These are phyloP conservation scores for Monilinia laxa DNA, from an alignment of 2,329 filamentous ascomycete species.

Conservation along the genomic window DNA sequence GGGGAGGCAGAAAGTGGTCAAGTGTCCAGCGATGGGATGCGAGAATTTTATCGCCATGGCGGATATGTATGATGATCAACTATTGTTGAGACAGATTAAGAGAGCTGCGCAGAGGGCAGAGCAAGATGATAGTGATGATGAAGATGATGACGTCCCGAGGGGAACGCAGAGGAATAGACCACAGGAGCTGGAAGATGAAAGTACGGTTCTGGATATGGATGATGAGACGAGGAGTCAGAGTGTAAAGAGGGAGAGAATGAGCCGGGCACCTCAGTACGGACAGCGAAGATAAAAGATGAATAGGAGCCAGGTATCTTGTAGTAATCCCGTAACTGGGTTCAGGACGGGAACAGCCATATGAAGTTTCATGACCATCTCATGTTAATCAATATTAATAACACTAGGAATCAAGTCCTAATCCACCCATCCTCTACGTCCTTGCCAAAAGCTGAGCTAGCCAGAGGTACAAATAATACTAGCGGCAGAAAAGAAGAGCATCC, in stretches of 20 bases:
- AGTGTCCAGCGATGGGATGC: conserved; percentile 68
- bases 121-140: conserved; percentile 47
- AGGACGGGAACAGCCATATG: background rate
- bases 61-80: conserved; percentile 57
- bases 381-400: background rate
- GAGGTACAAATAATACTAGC: too few species aligned
- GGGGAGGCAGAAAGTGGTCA: conserved; percentile 38
- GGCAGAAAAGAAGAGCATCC: too few species aligned
- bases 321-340: too few species aligned
- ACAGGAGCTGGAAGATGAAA: conserved; percentile 3
- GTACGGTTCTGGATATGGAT: conserved; percentile 13
- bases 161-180: conserved; percentile 13
- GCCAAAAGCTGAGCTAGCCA: too few species aligned
- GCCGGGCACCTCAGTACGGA: conserved; percentile 4
- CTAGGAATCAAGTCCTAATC: background rate
- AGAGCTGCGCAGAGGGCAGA: conserved; percentile 49
- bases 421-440: background rate
- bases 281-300: conserved; percentile 4
- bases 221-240: background rate
- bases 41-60: conserved; percentile 50
- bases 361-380: background rate
- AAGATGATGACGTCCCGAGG: conserved; percentile 27
- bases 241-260: background rate
- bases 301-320: background rate
- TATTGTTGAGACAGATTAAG: conserved; percentile 58